Conservation (phyloP, 371 early-diverging fungal species). For the Apophysomyces sp. region DNA sequence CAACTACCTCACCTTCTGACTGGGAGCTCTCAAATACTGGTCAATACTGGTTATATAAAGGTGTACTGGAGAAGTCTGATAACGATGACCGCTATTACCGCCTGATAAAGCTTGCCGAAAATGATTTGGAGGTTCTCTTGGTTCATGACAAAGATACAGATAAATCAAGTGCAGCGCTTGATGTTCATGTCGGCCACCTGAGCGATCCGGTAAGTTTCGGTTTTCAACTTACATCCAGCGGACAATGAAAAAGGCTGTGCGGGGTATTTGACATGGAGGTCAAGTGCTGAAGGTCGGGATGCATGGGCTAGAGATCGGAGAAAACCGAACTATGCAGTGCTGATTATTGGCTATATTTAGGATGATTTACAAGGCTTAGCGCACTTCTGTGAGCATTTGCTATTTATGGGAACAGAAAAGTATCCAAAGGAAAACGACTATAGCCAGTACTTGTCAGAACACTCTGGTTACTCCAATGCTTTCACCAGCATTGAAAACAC, state of each 20-base stretch:
- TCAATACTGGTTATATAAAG: conserved; percentile 38
- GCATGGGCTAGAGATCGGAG: background rate
- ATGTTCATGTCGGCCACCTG: conserved; percentile 92
- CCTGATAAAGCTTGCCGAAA: conserved; percentile 71
- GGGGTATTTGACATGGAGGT: background rate
- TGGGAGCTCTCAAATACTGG: conserved; percentile 37
- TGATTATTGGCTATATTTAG: conserved; percentile 16
- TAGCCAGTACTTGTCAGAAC: conserved; percentile 78
- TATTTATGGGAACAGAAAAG: conserved; percentile 88
- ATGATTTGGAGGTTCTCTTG: conserved; percentile 78
- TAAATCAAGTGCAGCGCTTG: conserved; percentile 89
- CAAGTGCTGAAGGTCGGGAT: conserved; percentile 3
- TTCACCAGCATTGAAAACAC: conserved; percentile 89
- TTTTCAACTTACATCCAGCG: conserved; percentile 4
- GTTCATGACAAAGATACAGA: conserved; percentile 83
- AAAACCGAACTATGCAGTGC: background rate
- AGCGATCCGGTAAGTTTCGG: conserved; percentile 69
- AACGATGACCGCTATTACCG: conserved; percentile 83
- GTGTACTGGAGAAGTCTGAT: conserved; percentile 56
- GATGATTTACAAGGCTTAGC: conserved; percentile 88
- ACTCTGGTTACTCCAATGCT: conserved; percentile 96
- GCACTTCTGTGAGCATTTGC: conserved; percentile 98
- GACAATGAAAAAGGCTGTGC: conserved; percentile 2
- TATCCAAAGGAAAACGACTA: conserved; percentile 97
- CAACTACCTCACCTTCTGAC: conserved; percentile 11